Base-by-base conservation (phyloP, 139 green algal genomes). In the Chlorella sp. region DNA sequence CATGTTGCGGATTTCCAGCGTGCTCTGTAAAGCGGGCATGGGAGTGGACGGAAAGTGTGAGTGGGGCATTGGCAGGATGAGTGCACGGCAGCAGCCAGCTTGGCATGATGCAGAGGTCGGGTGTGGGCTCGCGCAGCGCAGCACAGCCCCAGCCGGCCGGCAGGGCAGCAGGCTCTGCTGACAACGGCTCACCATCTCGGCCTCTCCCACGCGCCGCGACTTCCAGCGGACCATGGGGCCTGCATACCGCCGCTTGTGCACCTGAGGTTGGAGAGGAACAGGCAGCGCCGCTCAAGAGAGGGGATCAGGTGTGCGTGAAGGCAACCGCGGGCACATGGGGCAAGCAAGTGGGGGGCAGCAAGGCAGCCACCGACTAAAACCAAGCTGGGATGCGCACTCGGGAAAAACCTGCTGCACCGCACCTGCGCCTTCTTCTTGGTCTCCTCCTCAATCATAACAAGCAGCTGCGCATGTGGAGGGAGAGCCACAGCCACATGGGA, bases 401-500 rank as follows among this genome's bases (percentile, higher is more conserved):
- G n/a, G n/a, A 54, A 54, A 7, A 54, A 11, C 46, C 7, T 7
- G 7, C 46, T 11, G 11, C 11, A 17, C 58, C 90, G 91, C 44
- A 88, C 83, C 11, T 81, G 73, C 24, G 87, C 90, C 72, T 87
- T 90, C 44, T 84, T 85, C 85, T 93, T 96, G 2, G 86, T 84
- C 84, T 93, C 92, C 84, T 94, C 92, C 80, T 95, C 93, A 1
- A 89, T 76, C 26, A 80, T 77, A 34, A 92, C 84, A 80, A 96
- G 91, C n/a, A 77, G 70, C 78, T 88, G 77, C 76, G 73, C 62
- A 1, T 38, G 17, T 11, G n/a, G 13, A 4, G 34, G 34, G 20
- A 46, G 43, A 38, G 9, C 1, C 26, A 54, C 38, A 48, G 69
- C 13, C 19, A 41, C 5, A 38, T 4, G 28, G 22, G n/a, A 36